These are phyloP conservation scores for Brassica cretica DNA, from an alignment of 345 rosid species.

Conservation along the genomic window DNA sequence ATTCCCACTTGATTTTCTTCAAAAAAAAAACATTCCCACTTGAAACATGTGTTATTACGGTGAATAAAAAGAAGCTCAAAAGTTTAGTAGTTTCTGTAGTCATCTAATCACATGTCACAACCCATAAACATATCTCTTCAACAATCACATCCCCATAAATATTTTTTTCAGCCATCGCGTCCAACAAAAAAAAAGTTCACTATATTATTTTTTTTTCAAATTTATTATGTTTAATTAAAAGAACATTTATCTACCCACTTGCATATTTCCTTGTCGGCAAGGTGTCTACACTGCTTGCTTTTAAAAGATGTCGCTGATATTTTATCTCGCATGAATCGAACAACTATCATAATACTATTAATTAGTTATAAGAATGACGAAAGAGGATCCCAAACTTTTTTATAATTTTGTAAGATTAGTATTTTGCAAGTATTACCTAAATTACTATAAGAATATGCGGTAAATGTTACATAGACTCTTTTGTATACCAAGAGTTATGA, in stretches of 20 bases:
- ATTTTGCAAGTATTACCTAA: background rate
- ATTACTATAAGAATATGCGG: background rate
- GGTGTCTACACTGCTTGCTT: slow-evolving; percentile 31
- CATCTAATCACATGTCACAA: slow-evolving; percentile 9
- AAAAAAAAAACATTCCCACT: background rate
- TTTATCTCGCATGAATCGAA: slow-evolving; percentile 16
- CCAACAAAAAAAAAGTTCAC: background rate
- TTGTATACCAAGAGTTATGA: background rate
- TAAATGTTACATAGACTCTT: background rate
- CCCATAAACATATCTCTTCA: slow-evolving; percentile 8
- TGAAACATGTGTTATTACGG: background rate
- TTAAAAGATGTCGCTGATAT: slow-evolving; percentile 2
- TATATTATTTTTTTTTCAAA: background rate
- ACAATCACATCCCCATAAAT: slow-evolving; percentile 5
- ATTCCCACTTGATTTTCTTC: background rate
- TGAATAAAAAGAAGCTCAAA: background rate
- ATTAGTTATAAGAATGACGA: background rate
- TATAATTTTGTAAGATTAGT: background rate
- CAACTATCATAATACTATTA: background rate
- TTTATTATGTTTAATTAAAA: background rate
- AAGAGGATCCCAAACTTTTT: background rate
- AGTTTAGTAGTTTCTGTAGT: background rate
- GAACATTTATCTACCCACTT: slow-evolving; percentile 17
- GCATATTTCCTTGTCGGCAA: slow-evolving; percentile 33
- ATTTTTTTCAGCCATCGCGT: background rate